A percentile compares a stretch with the other conserved stretches of the same genome.
Conservation (phyloP, 805 yeast genomes). For the Kluyveromyces nonfermentans region DNA sequence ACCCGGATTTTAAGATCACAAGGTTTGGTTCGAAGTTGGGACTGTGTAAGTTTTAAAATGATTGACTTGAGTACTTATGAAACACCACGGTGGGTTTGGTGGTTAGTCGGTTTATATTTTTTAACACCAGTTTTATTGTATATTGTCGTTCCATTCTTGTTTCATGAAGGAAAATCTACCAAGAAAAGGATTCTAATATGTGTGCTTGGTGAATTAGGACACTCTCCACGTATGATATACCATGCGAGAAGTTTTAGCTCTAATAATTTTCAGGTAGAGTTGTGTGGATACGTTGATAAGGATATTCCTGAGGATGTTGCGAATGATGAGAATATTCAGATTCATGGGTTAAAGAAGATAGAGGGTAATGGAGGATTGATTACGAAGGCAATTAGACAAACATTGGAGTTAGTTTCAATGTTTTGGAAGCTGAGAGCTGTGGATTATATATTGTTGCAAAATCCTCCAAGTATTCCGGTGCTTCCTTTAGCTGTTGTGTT, state of each 20-base stretch:
- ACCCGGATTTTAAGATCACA: too few species aligned
- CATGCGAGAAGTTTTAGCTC: slow-evolving; percentile 74
- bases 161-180: slow-evolving; percentile 27
- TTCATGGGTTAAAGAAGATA: slow-evolving; percentile 31
- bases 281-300: slow-evolving; percentile 74
- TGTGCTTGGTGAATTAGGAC: slow-evolving; percentile 90
- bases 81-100: slow-evolving; percentile 9
- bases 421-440: slow-evolving; percentile 51
- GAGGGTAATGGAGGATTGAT: neutral
- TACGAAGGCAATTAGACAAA: slow-evolving; percentile 1
- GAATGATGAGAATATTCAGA: slow-evolving; percentile 42
- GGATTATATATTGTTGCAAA: slow-evolving; percentile 66
- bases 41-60: too few species aligned
- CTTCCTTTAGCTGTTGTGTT: slow-evolving; percentile 52
- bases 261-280: slow-evolving; percentile 61
- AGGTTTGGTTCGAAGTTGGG: too few species aligned
- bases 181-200: slow-evolving; percentile 58
- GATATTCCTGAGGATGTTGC: slow-evolving; percentile 41
- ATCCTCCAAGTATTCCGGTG: slow-evolving; percentile 89
- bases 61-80: neutral
- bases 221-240: slow-evolving; percentile 89
- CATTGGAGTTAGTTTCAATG: slow-evolving; percentile 35
- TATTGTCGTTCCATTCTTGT: slow-evolving; percentile 27
- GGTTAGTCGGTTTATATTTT: slow-evolving; percentile 38
- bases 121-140: slow-evolving; percentile 31